phyloP scores from a whole-genome alignment of 768 basidiomycete genomes.

The Lentinula boryana region DNA sequence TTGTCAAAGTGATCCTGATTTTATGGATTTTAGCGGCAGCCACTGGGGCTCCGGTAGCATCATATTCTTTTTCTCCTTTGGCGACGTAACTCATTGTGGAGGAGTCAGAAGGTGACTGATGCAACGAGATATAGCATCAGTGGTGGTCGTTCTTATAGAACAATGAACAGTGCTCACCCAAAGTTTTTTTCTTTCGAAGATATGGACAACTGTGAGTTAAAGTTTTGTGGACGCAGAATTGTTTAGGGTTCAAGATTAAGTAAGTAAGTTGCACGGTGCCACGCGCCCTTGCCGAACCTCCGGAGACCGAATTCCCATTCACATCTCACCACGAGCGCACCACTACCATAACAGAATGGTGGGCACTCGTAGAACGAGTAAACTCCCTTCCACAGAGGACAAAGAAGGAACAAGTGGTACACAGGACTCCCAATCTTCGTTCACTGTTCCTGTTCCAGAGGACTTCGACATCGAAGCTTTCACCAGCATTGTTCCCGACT shows the following conservation, averaged over 20 bases:
- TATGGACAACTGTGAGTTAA: conserved; percentile 16
- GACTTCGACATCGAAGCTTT: conserved; percentile 65
- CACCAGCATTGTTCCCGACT: conserved; percentile 54
- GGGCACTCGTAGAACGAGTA: conserved; percentile 57
- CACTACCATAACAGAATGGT: conserved; percentile 12
- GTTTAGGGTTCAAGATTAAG: conserved; percentile 27
- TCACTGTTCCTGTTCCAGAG: conserved; percentile 48
- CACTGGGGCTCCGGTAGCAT: conserved; percentile 82
- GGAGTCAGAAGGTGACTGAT: conserved; percentile 82
- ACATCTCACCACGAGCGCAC: conserved; percentile 24
- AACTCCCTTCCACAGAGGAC: conserved; percentile 36
- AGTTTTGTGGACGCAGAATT: conserved; percentile 29
- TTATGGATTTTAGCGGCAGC: conserved; percentile 94
- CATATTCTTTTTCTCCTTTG: conserved; percentile 98
- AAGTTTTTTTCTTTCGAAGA: conserved; percentile 24
- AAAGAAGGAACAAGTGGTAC: conserved; percentile 20
- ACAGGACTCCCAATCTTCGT: conserved; percentile 27
- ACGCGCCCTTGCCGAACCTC: neutral
- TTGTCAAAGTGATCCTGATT: conserved; percentile 98
- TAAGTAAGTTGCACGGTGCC: neutral
- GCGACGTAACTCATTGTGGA: conserved; percentile 96
- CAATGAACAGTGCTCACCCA: conserved; percentile 29
- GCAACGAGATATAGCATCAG: neutral
- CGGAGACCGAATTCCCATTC: neutral
- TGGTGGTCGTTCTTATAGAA: neutral